Conservation (phyloP, 169 alveolate genomes). For the Plasmodium relictum region DNA sequence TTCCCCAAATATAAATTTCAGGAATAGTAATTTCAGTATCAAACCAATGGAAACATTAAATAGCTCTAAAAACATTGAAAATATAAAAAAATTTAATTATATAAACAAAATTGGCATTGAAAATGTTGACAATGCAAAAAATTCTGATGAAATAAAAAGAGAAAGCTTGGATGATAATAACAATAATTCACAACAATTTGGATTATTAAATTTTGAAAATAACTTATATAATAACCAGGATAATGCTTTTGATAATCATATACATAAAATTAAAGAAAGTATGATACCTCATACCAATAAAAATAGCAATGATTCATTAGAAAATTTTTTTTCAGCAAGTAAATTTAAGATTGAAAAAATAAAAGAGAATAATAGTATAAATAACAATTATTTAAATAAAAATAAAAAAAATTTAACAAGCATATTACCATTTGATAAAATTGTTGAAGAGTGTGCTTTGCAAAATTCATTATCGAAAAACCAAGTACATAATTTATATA, state of each 20-base stretch:
- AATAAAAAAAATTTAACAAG: constrained; percentile 43
- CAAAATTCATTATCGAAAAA: constrained; percentile 10
- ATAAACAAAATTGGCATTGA: not conserved
- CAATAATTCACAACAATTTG: not conserved
- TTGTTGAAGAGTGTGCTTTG: constrained; percentile 35
- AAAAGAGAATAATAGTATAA: constrained; percentile 34
- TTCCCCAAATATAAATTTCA: not conserved
- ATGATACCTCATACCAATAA: not conserved
- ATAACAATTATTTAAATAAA: not conserved
- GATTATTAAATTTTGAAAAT: constrained; percentile 5
- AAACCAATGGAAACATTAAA: constrained; percentile 41
- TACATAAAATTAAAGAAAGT: constrained; percentile 2
- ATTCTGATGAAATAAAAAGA: constrained; percentile 15
- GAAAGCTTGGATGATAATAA: constrained; percentile 12
- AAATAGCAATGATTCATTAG: not conserved
- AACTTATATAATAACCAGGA: not conserved
- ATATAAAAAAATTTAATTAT: constrained; percentile 19
- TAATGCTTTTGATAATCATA: not conserved
- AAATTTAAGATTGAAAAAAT: constrained; percentile 47
- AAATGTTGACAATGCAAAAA: not conserved
- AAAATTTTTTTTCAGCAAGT: constrained; percentile 11
- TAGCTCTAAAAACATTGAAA: constrained; percentile 16
- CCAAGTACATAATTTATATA: constrained; percentile 41
- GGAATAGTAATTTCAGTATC: not conserved
- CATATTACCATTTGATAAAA: constrained; percentile 49